Percentiles rank a stretch among this genome's conserved stretches.
Evolutionary conservation across 257 asterid species (phyloP).

Genomic region (Rubia yunnanensis): DNA sequence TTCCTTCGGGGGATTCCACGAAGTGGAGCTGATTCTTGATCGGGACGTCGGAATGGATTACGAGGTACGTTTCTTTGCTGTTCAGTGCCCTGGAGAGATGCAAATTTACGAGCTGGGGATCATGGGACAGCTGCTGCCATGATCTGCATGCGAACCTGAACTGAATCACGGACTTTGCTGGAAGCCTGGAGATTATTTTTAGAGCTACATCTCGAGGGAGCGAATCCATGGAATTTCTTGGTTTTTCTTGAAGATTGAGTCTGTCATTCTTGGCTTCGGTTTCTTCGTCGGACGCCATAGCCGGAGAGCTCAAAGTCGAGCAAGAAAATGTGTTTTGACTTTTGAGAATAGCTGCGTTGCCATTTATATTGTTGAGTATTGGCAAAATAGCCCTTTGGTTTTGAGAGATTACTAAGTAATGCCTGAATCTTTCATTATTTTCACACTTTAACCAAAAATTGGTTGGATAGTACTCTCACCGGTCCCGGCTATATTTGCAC

Average conservation of each 20-base stretch:
- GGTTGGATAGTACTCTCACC: too few relatives aligned
- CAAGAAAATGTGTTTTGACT: neutral
- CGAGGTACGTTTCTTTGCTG: conserved; percentile 7
- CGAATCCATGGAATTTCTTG: conserved; percentile 8
- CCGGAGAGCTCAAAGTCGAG: neutral
- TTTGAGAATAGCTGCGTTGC: too few relatives aligned
- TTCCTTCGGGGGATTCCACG: conserved; percentile 18
- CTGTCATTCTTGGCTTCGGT: conserved; percentile 3
- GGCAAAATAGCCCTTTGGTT: too few relatives aligned
- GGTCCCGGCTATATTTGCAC: too few relatives aligned
- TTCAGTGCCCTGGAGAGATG: neutral
- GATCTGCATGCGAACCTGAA: conserved; percentile 28
- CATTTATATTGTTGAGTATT: too few relatives aligned
- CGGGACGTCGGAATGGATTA: conserved; percentile 34
- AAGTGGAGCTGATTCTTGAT: conserved; percentile 30
- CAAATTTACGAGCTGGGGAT: conserved; percentile 17
- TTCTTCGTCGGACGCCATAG: conserved; percentile 5
- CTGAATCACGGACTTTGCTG: conserved; percentile 28
- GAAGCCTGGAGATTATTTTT: conserved; percentile 38
- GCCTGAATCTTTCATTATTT: too few relatives aligned
- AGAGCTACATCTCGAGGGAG: conserved; percentile 27
- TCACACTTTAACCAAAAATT: too few relatives aligned
- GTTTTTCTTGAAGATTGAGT: conserved; percentile 1
- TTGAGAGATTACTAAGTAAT: too few relatives aligned
- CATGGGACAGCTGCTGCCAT: conserved; percentile 16